Evolutionary conservation across 2,329 filamentous ascomycete species (phyloP), one percentile per base, ranked within the genome.

Genomic region (Pyricularia grisea): DNA sequence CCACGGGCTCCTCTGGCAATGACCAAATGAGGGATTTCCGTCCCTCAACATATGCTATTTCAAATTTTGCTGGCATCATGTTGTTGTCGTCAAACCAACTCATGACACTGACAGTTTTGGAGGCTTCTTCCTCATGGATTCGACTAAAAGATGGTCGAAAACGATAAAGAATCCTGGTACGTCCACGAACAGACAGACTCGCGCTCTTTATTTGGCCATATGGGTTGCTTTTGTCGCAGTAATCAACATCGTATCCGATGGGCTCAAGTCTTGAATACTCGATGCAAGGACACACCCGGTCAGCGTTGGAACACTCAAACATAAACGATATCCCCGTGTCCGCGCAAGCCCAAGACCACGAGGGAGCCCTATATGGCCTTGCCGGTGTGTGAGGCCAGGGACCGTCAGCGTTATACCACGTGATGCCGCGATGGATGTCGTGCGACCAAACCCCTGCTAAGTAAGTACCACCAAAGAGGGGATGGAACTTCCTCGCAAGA

Each of bases 361-460:
- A 25, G 1, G 66, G 66, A 3, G 55, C 66, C 42, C 65, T 36
- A n/a, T 67, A 66, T 23, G 30, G 31, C 31, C 5, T 0, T 3
- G 14, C 20, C 2, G 23, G 30, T 55, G 23, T 9, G 14, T 66
- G 30, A 27, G 30, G 23, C n/a, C 23, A 14, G 12, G 11, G 33
- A 0, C 33, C 31, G 4, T 27, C 33, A 14, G 4, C 2, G 23
- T 20, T 9, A 4, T n/a, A 60, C 66, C 66, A 67, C 27, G 30
- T 14, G 25, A 67, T 14, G 1, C 66, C 66, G 7, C 25, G n/a
- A 6, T 63, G 66, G 1, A 67, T 31, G 28, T 67, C 66, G 11
- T n/a, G 60, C 12, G 55, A 67, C 66, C 66, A 67, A 25, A 67
- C 7, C n/a, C 66, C 66, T 20, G 66, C 66, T 7, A 67, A 27